These are phyloP conservation scores for Zygotorulaspora florentina DNA, from an alignment of 805 yeast species.

Conservation along the genomic window DNA sequence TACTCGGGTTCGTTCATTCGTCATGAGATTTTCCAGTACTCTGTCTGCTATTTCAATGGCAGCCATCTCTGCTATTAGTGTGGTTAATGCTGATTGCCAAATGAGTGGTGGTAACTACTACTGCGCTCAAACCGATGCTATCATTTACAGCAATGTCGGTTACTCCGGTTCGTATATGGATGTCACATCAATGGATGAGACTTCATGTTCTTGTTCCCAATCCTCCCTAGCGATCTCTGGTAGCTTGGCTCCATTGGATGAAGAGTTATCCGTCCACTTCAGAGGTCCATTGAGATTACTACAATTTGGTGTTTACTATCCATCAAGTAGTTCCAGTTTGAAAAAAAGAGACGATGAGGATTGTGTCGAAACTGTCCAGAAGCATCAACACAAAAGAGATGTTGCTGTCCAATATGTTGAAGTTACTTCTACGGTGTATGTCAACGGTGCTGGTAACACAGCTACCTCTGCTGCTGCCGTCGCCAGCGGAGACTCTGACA, in stretches of 20 bases:
- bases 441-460: constrained; percentile 50
- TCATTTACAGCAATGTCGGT: constrained; percentile 70
- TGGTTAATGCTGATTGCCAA: constrained; percentile 41
- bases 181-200: constrained; percentile 73
- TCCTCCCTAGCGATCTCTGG: constrained; percentile 55
- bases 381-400: constrained; percentile 55
- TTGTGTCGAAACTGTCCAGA: constrained; percentile 31
- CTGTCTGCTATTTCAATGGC: constrained; percentile 29
- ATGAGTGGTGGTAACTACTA: constrained; percentile 72
- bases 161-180: constrained; percentile 79
- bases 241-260: constrained; percentile 59
- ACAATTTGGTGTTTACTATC: constrained; percentile 84
- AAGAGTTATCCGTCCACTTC: constrained; percentile 69
- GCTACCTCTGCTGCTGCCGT: constrained; percentile 28
- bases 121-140: constrained; percentile 67
- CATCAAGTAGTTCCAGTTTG: constrained; percentile 44
- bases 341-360: constrained; percentile 46
- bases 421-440: constrained; percentile 75
- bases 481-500: constrained; percentile 19
- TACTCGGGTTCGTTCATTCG: not conserved
- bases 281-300: constrained; percentile 66
- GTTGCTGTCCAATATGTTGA: constrained; percentile 59
- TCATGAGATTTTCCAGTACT: constrained; percentile 21
- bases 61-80: constrained; percentile 21
- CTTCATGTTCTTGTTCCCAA: constrained; percentile 67